Evolutionary conservation across 2,329 filamentous ascomycete species (phyloP), one percentile per base, ranked within the genome.

Genomic region (Cytospora paraplurivora): DNA sequence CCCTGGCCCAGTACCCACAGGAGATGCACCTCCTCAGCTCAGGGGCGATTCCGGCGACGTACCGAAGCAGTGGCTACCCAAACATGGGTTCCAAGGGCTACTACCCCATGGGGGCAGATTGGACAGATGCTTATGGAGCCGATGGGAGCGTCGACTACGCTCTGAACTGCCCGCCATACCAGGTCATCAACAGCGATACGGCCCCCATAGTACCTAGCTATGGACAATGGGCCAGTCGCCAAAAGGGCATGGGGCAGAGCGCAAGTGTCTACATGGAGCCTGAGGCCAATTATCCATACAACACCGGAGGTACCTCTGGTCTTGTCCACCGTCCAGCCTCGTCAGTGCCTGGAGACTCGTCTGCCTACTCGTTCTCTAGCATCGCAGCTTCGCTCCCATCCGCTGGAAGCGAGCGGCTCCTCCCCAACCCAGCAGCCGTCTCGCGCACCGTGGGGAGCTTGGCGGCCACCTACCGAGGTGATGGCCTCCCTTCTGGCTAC

Each of bases 341-440:
- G 1, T 70, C 70, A 1, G 70, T 70, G 11, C 52, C 62, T 38
- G 55, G 54, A 47, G 76, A 78, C 12, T 69, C 73, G 7, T 70
- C 76, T 4, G 75, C 71, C 50, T 78, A 79, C 65, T 77, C 77
- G 7, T 72, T 80, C n/a, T 76, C 77, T 0, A 72, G 72, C 49
- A 77, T 79, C 62, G 77, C 77, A 7, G 76, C 78, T 0, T 77
- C 77, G 0, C 71, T 80, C 0, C 77, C 78, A 0, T 70, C 69
- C 6, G 69, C 72, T 4, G 67, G 68, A 1, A 59, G 64, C 12
- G 74, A 75, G 17, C 71, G 73, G 11, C 66, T 75, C 13, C 71
- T 79, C 0, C 76, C 77, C 1, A 74, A 76, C 4, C 74, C 75
- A 3, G 69, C 73, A 19, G 47, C 56, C 15, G 49, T 59, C 10